These are phyloP conservation scores for Tuber microsphaerosporum DNA, from an alignment of 495 filamentous ascomycete genomes.

Conservation along the genomic window DNA sequence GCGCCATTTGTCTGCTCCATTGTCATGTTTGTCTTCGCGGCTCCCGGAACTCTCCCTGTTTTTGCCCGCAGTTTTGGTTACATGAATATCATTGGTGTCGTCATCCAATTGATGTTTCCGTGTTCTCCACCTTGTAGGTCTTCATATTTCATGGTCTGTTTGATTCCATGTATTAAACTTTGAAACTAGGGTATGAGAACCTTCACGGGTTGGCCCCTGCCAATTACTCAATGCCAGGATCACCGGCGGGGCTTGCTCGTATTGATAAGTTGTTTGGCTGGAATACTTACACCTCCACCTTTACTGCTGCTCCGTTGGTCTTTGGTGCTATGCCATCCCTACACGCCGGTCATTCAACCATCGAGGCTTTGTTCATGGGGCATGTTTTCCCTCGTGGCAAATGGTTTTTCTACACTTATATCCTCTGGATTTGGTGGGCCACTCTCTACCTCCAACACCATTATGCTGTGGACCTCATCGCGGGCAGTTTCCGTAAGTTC, in stretches of 20 bases:
- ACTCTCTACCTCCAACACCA: slow-evolving; percentile 95
- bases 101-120: slow-evolving; percentile 80
- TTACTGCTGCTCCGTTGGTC: slow-evolving; percentile 82
- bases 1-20: slow-evolving; percentile 68
- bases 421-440: slow-evolving; percentile 93
- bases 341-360: slow-evolving; percentile 76
- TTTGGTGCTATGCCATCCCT: slow-evolving; percentile 94
- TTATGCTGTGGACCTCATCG: slow-evolving; percentile 89
- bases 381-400: slow-evolving; percentile 77
- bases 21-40: slow-evolving; percentile 78
- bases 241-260: slow-evolving; percentile 76
- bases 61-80: slow-evolving; percentile 85
- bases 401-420: slow-evolving; percentile 71
- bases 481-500: slow-evolving; percentile 62
- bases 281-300: slow-evolving; percentile 83
- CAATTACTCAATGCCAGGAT: slow-evolving; percentile 82
- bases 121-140: slow-evolving; percentile 74
- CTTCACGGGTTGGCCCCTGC: slow-evolving; percentile 79
- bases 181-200: slow-evolving; percentile 65
- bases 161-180: neutral
- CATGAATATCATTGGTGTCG: slow-evolving; percentile 80
- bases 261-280: slow-evolving; percentile 82
- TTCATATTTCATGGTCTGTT: neutral
- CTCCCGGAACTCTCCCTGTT: slow-evolving; percentile 76
- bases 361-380: slow-evolving; percentile 88